Conservation (phyloP, 2,329 filamentous ascomycete genomes). For the Ophiocordyceps camponoti-floridani region DNA sequence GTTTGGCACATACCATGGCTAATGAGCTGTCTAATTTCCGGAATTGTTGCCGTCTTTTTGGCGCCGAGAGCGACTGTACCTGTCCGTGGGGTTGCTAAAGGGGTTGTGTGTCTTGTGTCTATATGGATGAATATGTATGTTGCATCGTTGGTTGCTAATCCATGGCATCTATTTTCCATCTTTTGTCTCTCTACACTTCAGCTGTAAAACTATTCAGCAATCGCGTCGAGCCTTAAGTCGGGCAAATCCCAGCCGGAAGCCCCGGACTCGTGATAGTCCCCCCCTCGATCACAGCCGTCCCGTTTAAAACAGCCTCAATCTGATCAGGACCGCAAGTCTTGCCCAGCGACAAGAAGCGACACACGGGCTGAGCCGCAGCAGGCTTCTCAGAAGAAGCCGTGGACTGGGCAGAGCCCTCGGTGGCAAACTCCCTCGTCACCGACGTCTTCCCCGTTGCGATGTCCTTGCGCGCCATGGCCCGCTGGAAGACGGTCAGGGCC, state of each 20-base stretch:
- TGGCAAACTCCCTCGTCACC: background rate
- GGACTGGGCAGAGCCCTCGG: background rate
- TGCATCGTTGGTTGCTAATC: too few relatives aligned
- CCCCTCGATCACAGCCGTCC: background rate
- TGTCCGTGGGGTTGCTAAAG: background rate
- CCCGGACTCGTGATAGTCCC: background rate
- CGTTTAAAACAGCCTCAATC: background rate
- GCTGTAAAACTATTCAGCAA: too few relatives aligned
- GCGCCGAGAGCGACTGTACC: background rate
- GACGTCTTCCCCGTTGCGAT: background rate
- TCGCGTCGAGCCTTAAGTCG: background rate
- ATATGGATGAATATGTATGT: too few relatives aligned
- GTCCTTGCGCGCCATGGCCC: background rate
- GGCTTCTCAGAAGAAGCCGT: background rate
- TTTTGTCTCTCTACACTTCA: too few relatives aligned
- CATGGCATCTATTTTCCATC: too few relatives aligned
- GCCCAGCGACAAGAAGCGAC: background rate
- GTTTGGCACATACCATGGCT: background rate
- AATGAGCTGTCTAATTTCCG: background rate
- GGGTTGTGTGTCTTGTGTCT: too few relatives aligned
- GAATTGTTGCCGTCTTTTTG: background rate
- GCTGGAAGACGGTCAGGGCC: constrained; percentile 32
- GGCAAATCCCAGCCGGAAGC: background rate
- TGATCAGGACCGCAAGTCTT: background rate
- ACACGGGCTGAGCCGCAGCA: background rate